A percentile compares a stretch with the other conserved stretches of the same genome.
Conservation (phyloP, 2,329 filamentous ascomycete species). For the Teratosphaeria gauchensis region DNA sequence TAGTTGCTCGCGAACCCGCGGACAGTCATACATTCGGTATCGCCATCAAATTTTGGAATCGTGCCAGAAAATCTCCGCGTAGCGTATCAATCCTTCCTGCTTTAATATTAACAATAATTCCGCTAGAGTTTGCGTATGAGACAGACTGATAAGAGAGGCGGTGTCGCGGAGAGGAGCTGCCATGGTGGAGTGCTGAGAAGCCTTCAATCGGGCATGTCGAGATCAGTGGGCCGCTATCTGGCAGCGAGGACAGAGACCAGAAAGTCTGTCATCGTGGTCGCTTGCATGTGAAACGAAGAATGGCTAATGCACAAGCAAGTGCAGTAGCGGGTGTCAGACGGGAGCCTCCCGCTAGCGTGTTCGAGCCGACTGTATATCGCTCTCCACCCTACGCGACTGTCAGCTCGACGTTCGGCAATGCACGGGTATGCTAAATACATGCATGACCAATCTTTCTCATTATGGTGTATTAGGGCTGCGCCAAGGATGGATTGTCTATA, state of each 20-base stretch:
- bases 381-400: neutral
- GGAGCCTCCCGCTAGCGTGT: neutral
- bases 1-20: neutral
- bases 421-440: neutral
- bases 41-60: constrained; percentile 47
- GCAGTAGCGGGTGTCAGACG: no score
- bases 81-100: constrained; percentile 32
- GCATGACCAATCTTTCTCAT: neutral
- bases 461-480: neutral
- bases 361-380: neutral
- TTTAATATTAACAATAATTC: neutral
- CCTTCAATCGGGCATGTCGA: neutral
- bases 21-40: constrained; percentile 39
- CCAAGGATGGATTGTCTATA: neutral
- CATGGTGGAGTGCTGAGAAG: neutral
- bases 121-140: neutral
- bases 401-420: neutral
- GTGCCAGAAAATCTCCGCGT: constrained; percentile 36
- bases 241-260: neutral
- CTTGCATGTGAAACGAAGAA: neutral
- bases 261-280: neutral
- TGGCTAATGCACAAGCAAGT: neutral
- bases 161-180: neutral
- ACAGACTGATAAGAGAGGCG: neutral
- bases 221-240: neutral